phyloP scores from a whole-genome alignment of 2,329 filamentous ascomycete genomes.

The Cucurbitaria berberidis region DNA sequence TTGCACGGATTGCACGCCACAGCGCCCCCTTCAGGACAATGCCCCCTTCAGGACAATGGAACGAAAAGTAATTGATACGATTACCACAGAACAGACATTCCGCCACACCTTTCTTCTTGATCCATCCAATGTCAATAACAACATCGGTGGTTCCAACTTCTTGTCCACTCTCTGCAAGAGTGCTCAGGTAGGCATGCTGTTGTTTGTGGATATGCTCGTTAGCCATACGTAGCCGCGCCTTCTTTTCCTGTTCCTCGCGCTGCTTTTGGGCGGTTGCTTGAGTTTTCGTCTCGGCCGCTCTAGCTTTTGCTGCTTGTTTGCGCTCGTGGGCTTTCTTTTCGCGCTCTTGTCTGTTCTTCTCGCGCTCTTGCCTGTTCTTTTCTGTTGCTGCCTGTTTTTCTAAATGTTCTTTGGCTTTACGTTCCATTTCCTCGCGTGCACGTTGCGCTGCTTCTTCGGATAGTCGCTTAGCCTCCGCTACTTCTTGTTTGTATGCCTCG shows the following conservation, averaged over 20 bases:
- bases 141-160: too few species aligned
- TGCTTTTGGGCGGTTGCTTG: not conserved
- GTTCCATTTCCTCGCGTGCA: too few species aligned
- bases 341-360: not conserved
- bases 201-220: not conserved
- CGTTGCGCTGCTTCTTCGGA: too few species aligned
- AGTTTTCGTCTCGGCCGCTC: not conserved
- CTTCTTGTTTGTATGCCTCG: too few species aligned
- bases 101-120: not conserved
- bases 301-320: not conserved
- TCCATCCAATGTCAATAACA: not conserved
- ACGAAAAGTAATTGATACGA: not conserved
- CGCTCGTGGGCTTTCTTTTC: too few species aligned
- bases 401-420: too few species aligned
- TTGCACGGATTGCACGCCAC: conserved; percentile 1
- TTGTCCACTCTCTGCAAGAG: too few species aligned
- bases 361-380: not conserved
- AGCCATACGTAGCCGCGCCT: not conserved
- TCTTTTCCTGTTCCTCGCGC: not conserved
- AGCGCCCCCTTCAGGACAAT: not conserved
- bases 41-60: not conserved
- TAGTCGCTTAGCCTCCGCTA: too few species aligned
- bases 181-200: too few species aligned
- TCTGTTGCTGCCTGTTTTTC: too few species aligned
- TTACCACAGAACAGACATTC: not conserved